Evolutionary conservation across 2,329 filamentous ascomycete species (phyloP).

Genomic region (Didymella keratinophila): DNA sequence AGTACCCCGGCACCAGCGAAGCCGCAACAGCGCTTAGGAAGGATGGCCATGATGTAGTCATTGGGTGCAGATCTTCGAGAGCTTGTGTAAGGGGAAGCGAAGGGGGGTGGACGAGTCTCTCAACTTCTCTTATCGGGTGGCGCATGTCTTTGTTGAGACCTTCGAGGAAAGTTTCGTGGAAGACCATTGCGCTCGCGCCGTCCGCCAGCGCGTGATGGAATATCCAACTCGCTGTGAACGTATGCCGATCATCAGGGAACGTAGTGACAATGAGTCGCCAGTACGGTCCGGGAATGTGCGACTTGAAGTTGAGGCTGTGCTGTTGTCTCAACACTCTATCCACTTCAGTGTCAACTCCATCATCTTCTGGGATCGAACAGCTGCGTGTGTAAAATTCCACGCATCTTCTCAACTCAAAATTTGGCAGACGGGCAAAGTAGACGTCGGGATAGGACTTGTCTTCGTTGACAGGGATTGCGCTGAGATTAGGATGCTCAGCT

Average conservation of each 20-base stretch:
- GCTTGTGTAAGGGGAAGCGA: conserved; percentile 47
- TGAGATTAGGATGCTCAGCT: conserved; percentile 53
- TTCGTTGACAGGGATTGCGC: conserved; percentile 54
- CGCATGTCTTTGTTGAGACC: conserved; percentile 39
- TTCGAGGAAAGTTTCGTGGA: conserved; percentile 54
- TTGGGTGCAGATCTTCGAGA: conserved; percentile 53
- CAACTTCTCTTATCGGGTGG: neutral
- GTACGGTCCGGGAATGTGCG: conserved; percentile 46
- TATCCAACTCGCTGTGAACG: conserved; percentile 56
- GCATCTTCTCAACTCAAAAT: conserved; percentile 52
- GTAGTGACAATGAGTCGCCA: conserved; percentile 54
- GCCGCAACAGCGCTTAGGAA: conserved; percentile 47
- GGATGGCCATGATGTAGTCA: conserved; percentile 49
- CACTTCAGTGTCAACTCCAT: conserved; percentile 51
- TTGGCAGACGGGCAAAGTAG: conserved; percentile 56
- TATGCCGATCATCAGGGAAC: conserved; percentile 4
- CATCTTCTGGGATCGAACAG: conserved; percentile 19
- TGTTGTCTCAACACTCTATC: conserved; percentile 52
- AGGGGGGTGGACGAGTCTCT: conserved; percentile 22
- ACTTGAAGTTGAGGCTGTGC: conserved; percentile 52
- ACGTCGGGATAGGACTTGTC: conserved; percentile 48
- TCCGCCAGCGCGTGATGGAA: conserved; percentile 60
- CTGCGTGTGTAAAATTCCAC: conserved; percentile 46
- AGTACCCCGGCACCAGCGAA: conserved; percentile 33
- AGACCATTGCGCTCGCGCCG: conserved; percentile 55